A percentile compares a stretch with the other conserved stretches of the same genome.
Conservation (phyloP, 2,329 filamentous ascomycete species). For the Aspergillus sp. region DNA sequence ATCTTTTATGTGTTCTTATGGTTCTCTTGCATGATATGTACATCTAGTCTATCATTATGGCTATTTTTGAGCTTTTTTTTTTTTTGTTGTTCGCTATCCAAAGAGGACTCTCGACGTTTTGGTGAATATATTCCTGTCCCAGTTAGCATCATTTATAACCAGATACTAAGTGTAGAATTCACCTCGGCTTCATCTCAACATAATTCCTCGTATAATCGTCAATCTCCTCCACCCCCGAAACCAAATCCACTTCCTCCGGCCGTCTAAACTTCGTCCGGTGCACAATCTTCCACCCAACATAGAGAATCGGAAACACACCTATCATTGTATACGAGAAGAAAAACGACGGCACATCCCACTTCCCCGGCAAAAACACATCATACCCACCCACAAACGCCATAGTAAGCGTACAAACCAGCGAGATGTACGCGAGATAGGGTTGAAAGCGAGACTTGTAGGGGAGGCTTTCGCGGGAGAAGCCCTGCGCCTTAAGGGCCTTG, state of each 20-base stretch:
- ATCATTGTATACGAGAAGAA: constrained; percentile 74
- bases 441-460: constrained; percentile 64
- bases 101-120: background rate
- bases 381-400: constrained; percentile 74
- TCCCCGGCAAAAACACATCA: constrained; percentile 62
- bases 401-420: constrained; percentile 55
- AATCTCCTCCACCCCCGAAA: constrained; percentile 57
- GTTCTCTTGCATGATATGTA: background rate
- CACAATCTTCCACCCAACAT: constrained; percentile 63
- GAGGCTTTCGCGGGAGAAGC: constrained; percentile 59
- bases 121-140: constrained; percentile 18
- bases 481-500: constrained; percentile 62
- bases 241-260: constrained; percentile 56
- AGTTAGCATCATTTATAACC: background rate
- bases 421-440: constrained; percentile 65
- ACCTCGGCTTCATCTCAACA: constrained; percentile 50
- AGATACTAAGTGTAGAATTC: constrained; percentile 17
- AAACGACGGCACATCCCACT: constrained; percentile 64
- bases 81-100: background rate
- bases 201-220: constrained; percentile 61
- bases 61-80: background rate
- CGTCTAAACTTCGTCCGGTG: constrained; percentile 55
- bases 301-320: constrained; percentile 62
- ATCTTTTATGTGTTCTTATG: background rate
- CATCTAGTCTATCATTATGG: background rate